Evolutionary conservation across 768 basidiomycete genomes (phyloP), one percentile per base, ranked within the genome.

Genomic region (Lentinula sp.): DNA sequence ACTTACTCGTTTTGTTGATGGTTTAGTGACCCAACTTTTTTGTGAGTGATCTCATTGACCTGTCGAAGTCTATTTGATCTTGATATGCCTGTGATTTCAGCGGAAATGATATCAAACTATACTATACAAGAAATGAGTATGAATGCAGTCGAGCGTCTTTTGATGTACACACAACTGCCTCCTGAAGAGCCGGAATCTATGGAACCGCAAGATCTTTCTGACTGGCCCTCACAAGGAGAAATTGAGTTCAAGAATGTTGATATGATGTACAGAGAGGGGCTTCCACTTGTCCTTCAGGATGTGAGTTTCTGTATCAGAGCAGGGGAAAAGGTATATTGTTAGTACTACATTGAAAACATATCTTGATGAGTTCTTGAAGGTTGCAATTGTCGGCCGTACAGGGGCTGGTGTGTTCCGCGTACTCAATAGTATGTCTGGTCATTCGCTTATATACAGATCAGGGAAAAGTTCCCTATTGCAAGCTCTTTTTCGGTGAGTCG

Each of bases 81-180:
- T 31, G 31, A 23, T 39, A 39, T 54, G 13, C 18, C 6, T 35
- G 3, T 7, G 48, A 15, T 46, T 55, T 50, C 66, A 85, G 82
- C 83, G 5, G 76, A 83, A 62, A 77, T 86, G 70, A 76, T 86
- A 15, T 74, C 79, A 1, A 74, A 77, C 34, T 86, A 83, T 65
- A 84, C 86, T 4, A 75, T 78, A 63, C 85, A 81, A 63, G 86
- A 87, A 67, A 84, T 87, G 69, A 85, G 85, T 66, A 88, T 89
- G 82, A 88, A 89, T 65, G 82, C 85, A 0, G 86, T 86, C 6
- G 88, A 90, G 66, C 80, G 89, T 18, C 76, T 90, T 3, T 71
- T 86, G n/a, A 80, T 87, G 54, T 92, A 90, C 70, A 78, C 81
- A 9, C 78, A 86, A 46, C 77, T 94, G 3, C 76, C 77, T 1